Evolutionary conservation across 345 rosid species (phyloP).

Genomic region (Gossypium raimondii): DNA sequence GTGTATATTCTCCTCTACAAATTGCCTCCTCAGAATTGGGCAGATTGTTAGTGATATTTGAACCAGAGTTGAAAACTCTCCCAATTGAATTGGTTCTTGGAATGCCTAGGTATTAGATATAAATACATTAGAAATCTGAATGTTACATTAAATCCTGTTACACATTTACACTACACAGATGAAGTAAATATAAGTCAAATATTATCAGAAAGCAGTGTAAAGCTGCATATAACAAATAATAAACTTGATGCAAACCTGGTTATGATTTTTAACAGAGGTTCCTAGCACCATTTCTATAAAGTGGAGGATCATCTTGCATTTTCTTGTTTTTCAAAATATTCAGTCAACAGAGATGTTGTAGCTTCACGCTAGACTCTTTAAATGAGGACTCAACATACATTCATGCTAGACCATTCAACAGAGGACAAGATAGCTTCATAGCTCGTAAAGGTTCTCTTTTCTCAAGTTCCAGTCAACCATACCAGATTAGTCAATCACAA

Average conservation of each 20-base stretch:
- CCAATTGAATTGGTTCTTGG: conserved; percentile 82
- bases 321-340: not conserved
- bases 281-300: not conserved
- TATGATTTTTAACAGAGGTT: not conserved
- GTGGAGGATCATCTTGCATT: not conserved
- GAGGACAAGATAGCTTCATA: not conserved
- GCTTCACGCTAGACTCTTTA: not conserved
- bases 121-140: not conserved
- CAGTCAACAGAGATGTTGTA: not conserved
- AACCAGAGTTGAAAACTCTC: conserved; percentile 61
- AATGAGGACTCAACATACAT: not conserved
- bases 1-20: conserved; percentile 90
- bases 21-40: conserved; percentile 90
- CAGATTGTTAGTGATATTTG: conserved; percentile 51
- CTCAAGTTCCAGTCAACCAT: not conserved
- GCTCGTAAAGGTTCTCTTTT: not conserved
- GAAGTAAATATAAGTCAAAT: not conserved
- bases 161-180: not conserved
- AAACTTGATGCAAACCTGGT: not conserved
- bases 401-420: not conserved
- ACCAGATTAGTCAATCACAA: not conserved
- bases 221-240: not conserved
- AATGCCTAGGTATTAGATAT: conserved; percentile 45
- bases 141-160: not conserved
- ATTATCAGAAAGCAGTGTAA: not conserved